Conservation (phyloP, 306 rosid genomes). For the Quercus parvula region DNA sequence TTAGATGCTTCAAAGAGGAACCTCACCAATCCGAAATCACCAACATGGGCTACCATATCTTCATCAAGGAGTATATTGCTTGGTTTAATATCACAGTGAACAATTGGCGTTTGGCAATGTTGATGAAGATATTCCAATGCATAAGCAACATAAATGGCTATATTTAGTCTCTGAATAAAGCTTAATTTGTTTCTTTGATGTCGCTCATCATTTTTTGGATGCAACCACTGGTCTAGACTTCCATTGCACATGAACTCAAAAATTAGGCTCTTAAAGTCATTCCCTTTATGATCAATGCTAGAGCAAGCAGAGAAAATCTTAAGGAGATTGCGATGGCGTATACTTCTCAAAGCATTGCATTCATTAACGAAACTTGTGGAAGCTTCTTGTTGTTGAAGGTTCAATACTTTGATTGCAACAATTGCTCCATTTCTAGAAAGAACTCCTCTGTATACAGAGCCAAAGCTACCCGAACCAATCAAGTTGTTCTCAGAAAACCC, state of each 20-base stretch:
- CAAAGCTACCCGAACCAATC: too few species aligned
- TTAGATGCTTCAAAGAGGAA: not conserved
- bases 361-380: conserved; percentile 5
- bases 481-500: too few species aligned
- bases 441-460: too few species aligned
- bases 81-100: conserved; percentile 51
- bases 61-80: conserved; percentile 40
- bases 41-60: conserved; percentile 31
- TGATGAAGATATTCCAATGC: conserved; percentile 44
- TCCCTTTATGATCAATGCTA: conserved; percentile 25
- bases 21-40: conserved; percentile 50
- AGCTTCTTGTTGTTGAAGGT: too few species aligned
- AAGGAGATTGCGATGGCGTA: conserved; percentile 26
- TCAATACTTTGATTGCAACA: too few species aligned
- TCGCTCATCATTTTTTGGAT: not conserved
- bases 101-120: conserved; percentile 17
- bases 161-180: conserved; percentile 14
- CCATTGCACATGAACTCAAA: conserved; percentile 40
- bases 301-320: conserved; percentile 31
- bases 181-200: not conserved
- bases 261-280: conserved; percentile 30
- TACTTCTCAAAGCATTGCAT: conserved; percentile 26
- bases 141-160: conserved; percentile 41
- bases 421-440: too few species aligned
- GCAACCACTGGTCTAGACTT: conserved; percentile 32